phyloP scores from a whole-genome alignment of 2,329 filamentous ascomycete genomes.

The Arthrobotrys entomopaga region DNA sequence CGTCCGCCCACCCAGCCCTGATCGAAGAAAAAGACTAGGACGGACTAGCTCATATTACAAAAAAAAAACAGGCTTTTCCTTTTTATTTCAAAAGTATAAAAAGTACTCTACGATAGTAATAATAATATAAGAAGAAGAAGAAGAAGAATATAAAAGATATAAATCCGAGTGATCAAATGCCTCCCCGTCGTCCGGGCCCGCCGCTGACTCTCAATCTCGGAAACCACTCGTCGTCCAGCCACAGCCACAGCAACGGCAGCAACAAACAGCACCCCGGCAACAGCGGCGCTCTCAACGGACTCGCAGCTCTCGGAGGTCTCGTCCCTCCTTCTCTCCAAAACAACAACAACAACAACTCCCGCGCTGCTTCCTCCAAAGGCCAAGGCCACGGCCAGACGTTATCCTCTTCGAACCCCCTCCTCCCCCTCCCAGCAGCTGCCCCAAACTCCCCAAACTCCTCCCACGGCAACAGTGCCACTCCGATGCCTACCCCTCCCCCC shows the following conservation, averaged over 20 bases:
- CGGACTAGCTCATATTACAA: too few relatives aligned
- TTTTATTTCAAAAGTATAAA: too few relatives aligned
- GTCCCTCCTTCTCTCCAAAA: neutral
- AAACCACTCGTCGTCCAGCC: neutral
- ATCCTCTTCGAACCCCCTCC: neutral
- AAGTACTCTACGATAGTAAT: too few relatives aligned
- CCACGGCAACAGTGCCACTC: conserved; percentile 53
- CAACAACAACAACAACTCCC: conserved; percentile 1
- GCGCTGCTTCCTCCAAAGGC: conserved; percentile 34
- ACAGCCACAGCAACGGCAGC: conserved; percentile 20
- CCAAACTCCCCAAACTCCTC: conserved; percentile 52
- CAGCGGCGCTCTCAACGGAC: conserved; percentile 7
- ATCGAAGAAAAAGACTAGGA: too few relatives aligned
- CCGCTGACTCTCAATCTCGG: conserved; percentile 36
- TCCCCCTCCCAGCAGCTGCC: conserved; percentile 22
- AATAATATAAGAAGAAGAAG: too few relatives aligned
- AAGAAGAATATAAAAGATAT: conserved; percentile 31
- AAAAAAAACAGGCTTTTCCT: conserved; percentile 52
- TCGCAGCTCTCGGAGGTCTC: conserved; percentile 25
- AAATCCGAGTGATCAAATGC: conserved; percentile 11
- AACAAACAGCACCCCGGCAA: conserved; percentile 4
- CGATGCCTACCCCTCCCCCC: conserved; percentile 52
- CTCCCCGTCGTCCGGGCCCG: conserved; percentile 33
- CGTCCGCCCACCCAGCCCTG: too few relatives aligned
- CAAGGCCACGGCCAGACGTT: too few relatives aligned